These are phyloP conservation scores for Suillus occidentalis DNA, from an alignment of 768 basidiomycete genomes.

Conservation along the genomic window DNA sequence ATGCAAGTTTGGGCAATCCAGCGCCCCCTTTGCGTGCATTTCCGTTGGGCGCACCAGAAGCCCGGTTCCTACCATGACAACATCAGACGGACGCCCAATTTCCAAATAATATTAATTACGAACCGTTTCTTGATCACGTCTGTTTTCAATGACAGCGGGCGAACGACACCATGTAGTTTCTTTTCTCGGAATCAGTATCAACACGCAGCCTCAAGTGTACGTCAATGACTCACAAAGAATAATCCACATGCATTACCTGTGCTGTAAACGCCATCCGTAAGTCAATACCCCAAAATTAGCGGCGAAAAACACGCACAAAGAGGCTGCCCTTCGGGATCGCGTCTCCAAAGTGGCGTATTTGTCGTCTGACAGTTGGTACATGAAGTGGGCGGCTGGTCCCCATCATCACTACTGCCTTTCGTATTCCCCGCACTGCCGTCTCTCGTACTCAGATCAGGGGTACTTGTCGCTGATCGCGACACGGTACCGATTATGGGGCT, in stretches of 20 bases:
- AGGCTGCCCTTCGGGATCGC: constrained; percentile 91
- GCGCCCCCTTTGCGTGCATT: constrained; percentile 61
- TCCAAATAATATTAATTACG: constrained; percentile 11
- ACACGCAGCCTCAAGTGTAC: background rate
- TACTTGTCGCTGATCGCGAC: constrained; percentile 60
- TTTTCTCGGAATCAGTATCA: constrained; percentile 33
- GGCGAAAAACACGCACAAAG: constrained; percentile 57
- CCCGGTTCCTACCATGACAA: constrained; percentile 59
- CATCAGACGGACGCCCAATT: constrained; percentile 2
- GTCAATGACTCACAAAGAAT: constrained; percentile 72
- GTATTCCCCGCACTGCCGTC: constrained; percentile 29
- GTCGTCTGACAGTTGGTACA: constrained; percentile 97
- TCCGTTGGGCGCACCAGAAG: constrained; percentile 70
- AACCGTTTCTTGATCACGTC: constrained; percentile 97
- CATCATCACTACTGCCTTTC: constrained; percentile 58
- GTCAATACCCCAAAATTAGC: constrained; percentile 9
- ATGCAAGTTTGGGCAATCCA: constrained; percentile 74
- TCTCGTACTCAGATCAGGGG: constrained; percentile 54
- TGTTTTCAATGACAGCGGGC: constrained; percentile 93
- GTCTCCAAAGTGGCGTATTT: constrained; percentile 90
- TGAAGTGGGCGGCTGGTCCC: constrained; percentile 71
- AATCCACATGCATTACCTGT: constrained; percentile 89
- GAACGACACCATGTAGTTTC: constrained; percentile 95
- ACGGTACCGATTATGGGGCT: constrained; percentile 27
- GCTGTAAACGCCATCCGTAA: constrained; percentile 13